Conservation (phyloP, 345 rosid genomes). For the Adansonia digitata region DNA sequence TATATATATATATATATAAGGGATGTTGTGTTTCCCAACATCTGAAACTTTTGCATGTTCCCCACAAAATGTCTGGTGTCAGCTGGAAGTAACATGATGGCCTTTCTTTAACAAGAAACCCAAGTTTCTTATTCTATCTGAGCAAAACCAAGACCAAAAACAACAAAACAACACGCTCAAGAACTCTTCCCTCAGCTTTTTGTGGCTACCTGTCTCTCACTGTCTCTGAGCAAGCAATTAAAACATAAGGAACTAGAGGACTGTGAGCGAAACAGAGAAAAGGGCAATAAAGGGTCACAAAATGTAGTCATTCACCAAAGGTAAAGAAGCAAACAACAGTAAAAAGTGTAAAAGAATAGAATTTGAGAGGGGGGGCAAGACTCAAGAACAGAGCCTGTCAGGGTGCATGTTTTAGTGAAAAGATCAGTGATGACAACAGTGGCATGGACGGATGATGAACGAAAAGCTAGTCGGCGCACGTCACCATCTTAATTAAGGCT, state of each 20-base stretch:
- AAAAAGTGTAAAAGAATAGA: slow-evolving; percentile 8
- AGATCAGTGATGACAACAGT: neutral
- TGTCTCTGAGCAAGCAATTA: neutral
- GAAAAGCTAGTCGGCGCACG: neutral
- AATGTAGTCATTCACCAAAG: neutral
- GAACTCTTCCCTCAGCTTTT: neutral
- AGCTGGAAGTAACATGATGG: slow-evolving; percentile 8
- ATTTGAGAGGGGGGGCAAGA: neutral
- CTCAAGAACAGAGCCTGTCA: neutral
- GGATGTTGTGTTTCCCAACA: neutral
- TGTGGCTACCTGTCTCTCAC: neutral
- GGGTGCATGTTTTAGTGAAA: slow-evolving; percentile 6
- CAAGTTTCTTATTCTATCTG: neutral
- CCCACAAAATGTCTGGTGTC: slow-evolving; percentile 7
- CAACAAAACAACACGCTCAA: neutral
- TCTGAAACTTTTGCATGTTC: slow-evolving; percentile 10
- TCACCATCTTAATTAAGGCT: neutral
- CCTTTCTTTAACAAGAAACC: slow-evolving; percentile 3
- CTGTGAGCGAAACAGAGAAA: slow-evolving; percentile 1
- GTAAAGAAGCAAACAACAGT: neutral
- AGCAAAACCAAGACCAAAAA: neutral
- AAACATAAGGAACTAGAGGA: neutral
- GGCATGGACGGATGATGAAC: neutral
- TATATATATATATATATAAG: neutral
- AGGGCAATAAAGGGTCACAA: neutral